phyloP scores from a whole-genome alignment of 345 rosid species.

The Iberis pinnata region DNA sequence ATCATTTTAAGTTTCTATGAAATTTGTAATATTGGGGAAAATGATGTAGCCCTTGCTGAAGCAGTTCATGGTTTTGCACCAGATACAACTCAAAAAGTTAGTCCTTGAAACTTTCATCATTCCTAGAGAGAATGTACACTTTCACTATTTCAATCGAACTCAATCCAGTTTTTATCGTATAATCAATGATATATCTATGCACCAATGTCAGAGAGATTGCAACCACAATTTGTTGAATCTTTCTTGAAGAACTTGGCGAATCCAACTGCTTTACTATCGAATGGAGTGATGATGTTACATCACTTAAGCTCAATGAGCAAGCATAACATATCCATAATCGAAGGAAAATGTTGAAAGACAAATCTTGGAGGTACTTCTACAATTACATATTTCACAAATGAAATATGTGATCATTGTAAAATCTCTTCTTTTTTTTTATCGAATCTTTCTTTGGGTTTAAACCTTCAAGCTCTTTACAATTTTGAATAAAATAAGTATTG shows the following conservation, averaged over 20 bases:
- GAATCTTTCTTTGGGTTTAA: slow-evolving; percentile 5
- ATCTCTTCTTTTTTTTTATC: no score
- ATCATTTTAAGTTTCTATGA: no score
- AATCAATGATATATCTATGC: no score
- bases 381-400: slow-evolving; percentile 79
- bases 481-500: background rate
- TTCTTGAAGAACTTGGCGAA: slow-evolving; percentile 72
- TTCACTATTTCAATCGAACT: background rate
- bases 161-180: no score
- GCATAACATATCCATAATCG: slow-evolving; percentile 69
- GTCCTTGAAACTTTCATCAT: slow-evolving; percentile 15
- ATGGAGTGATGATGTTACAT: slow-evolving; percentile 72
- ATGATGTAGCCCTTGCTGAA: slow-evolving; percentile 95
- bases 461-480: background rate
- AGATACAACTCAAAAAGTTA: slow-evolving; percentile 94
- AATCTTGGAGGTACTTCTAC: slow-evolving; percentile 84
- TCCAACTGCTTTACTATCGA: slow-evolving; percentile 85
- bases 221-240: no score
- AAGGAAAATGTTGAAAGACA: slow-evolving; percentile 79
- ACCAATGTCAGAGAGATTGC: no score
- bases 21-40: slow-evolving; percentile 92
- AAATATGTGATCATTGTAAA: slow-evolving; percentile 46
- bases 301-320: slow-evolving; percentile 70
- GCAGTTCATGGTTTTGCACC: slow-evolving; percentile 99
- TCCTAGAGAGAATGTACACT: background rate